Conservation (phyloP, 1,284 basidiomycete genomes). For the Sanghuangporus weigelae region DNA sequence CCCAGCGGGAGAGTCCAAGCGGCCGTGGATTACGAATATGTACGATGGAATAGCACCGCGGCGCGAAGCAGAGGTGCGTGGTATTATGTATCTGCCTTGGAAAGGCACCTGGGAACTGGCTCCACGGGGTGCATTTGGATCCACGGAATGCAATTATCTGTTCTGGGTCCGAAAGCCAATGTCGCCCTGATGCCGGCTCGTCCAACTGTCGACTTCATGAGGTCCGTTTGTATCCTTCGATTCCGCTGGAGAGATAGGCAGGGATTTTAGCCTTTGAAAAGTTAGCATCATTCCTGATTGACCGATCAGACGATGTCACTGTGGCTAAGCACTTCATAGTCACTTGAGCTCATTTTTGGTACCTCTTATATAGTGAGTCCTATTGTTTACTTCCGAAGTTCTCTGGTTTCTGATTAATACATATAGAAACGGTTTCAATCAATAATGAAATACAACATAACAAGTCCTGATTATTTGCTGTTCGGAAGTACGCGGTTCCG, state of each 20-base stretch:
- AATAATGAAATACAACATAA: too few relatives aligned
- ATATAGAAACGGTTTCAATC: too few relatives aligned
- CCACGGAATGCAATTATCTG: conserved; percentile 73
- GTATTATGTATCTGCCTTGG: conserved; percentile 80
- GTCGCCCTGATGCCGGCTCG: conserved; percentile 5
- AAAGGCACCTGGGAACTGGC: conserved; percentile 68
- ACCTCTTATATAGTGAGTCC: too few relatives aligned
- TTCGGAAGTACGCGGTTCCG: too few relatives aligned
- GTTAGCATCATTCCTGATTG: too few relatives aligned
- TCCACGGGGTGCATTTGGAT: conserved; percentile 51
- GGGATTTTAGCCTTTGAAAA: too few relatives aligned
- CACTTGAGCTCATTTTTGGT: too few relatives aligned
- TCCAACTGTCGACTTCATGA: not conserved
- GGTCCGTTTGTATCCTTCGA: not conserved
- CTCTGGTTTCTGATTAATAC: too few relatives aligned
- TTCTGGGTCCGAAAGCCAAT: conserved; percentile 73
- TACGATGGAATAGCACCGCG: conserved; percentile 43
- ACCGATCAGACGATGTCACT: too few relatives aligned
- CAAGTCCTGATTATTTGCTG: too few relatives aligned
- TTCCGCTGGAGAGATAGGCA: not conserved
- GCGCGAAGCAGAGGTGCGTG: conserved; percentile 74
- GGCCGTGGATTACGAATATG: conserved; percentile 41
- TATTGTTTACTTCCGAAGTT: too few relatives aligned
- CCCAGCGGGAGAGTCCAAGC: conserved; percentile 37
- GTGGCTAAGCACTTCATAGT: too few relatives aligned